Conservation (phyloP, 257 asterid genomes). For the Thymus quinquecostatus region DNA sequence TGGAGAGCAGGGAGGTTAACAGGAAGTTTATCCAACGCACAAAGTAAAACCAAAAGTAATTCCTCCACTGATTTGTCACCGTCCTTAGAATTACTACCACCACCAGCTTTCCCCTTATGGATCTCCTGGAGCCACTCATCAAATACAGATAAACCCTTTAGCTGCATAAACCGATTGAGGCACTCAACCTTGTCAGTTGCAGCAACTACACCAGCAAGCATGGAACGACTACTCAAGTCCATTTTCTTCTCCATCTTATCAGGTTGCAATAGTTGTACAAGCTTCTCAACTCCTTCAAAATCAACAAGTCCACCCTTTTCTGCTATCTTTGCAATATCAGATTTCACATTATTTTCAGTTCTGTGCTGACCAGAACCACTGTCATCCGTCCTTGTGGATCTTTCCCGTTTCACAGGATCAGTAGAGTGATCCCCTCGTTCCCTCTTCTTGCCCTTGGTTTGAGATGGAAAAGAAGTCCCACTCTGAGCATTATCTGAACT, state of each 20-base stretch:
- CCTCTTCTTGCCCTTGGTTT: slow-evolving; percentile 83
- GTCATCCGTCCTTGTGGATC: slow-evolving; percentile 64
- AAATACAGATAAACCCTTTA: slow-evolving; percentile 72
- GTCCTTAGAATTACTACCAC: slow-evolving; percentile 49
- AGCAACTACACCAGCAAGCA: slow-evolving; percentile 80
- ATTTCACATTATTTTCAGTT: slow-evolving; percentile 57
- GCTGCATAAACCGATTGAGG: slow-evolving; percentile 78
- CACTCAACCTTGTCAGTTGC: slow-evolving; percentile 83
- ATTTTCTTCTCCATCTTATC: slow-evolving; percentile 63
- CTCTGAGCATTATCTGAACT: slow-evolving; percentile 66
- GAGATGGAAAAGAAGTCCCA: slow-evolving; percentile 62
- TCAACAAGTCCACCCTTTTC: slow-evolving; percentile 80
- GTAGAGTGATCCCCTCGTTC: slow-evolving; percentile 76
- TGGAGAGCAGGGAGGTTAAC: slow-evolving; percentile 89
- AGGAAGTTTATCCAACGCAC: slow-evolving; percentile 94
- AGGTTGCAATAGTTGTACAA: slow-evolving; percentile 74
- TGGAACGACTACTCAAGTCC: slow-evolving; percentile 69
- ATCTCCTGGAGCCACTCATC: slow-evolving; percentile 98
- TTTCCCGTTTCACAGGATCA: slow-evolving; percentile 76
- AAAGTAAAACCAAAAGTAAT: slow-evolving; percentile 78
- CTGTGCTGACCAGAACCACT: slow-evolving; percentile 49
- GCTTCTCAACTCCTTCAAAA: slow-evolving; percentile 87
- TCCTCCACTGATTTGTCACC: slow-evolving; percentile 77
- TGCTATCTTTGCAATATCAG: slow-evolving; percentile 71
- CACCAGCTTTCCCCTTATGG: slow-evolving; percentile 74